phyloP scores from a whole-genome alignment of 2,329 filamentous ascomycete species.

The Chrysosporium keratinophilum region DNA sequence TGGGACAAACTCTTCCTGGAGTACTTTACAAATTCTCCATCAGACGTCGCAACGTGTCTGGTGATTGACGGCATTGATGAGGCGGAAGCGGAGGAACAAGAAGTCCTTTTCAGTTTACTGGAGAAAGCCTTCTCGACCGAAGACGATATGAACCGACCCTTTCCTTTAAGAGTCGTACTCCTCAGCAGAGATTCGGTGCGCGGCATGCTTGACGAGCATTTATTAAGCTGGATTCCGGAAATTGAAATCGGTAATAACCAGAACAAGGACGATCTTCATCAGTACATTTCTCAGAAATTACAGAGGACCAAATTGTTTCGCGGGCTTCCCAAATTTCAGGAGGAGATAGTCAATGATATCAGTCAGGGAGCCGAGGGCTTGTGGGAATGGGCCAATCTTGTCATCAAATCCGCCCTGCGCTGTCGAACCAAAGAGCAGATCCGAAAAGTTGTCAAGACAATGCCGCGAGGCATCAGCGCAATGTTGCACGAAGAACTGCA shows the following conservation, averaged over 20 bases:
- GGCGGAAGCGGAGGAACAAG: neutral
- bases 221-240: conserved; percentile 9
- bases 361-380: neutral
- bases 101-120: neutral
- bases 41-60: neutral
- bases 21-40: neutral
- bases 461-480: conserved; percentile 16
- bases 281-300: conserved; percentile 13
- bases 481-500: conserved; percentile 12
- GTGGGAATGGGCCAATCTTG: conserved; percentile 4
- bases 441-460: conserved; percentile 11
- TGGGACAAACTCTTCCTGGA: neutral
- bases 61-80: conserved; percentile 4
- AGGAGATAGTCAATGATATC: conserved; percentile 4
- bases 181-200: conserved; percentile 3
- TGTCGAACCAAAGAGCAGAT: conserved; percentile 17
- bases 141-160: neutral
- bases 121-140: neutral
- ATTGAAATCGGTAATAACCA: conserved; percentile 14
- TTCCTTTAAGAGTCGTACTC: neutral
- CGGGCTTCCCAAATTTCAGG: conserved; percentile 5
- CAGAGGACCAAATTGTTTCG: conserved; percentile 15
- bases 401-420: conserved; percentile 9
- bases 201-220: neutral
- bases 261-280: conserved; percentile 16